Evolutionary conservation across 805 yeast genomes (phyloP), one percentile per base, ranked within the genome.

Genomic region (Saturnispora serradocipensis): DNA sequence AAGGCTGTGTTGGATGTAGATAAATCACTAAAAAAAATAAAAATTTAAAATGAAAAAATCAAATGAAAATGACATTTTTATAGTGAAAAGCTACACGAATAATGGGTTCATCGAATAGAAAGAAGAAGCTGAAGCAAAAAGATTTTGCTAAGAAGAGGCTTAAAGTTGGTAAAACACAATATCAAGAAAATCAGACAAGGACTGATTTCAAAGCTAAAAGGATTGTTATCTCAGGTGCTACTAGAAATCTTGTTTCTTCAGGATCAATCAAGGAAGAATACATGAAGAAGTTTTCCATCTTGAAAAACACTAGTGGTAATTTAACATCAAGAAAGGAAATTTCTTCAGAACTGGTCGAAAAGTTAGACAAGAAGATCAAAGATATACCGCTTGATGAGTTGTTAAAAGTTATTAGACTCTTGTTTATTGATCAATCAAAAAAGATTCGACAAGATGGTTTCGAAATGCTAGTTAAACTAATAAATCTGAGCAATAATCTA

Each of bases 161-260:
- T 49, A 84, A 77, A 61, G 97, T 93, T 34, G 99, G 99, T 52
- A 93, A 93, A 67, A 72, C 84, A 2, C 78, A 80, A 18, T 80
- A 81, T 5, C 80, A 79, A 56, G 81, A 89, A 5, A 88, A 88
- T 63, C 79, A 76, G 53, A 93, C 99, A 4, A 91, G 86, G 58
- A 88, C 96, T 0, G 84, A 95, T 0, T 91, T 91, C 68, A 78
- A 76, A 43, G 82, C 96, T 10, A 86, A 81, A 60, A 64, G 78
- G 40, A 72, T 75, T 34, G 50, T 27, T 24, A 48, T 53, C 38
- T 57, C 58, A 67, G 70, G 16, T 53, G 74, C 20, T 73, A 72
- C 42, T 62, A 67, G 40, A 27, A 46, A 45, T 27, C 39, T 55
- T 13, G 46, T 52, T 13, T 34, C 46, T 8, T 18, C 20, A 45